phyloP scores from a whole-genome alignment of 768 basidiomycete species.

The Amanita polypyramis region DNA sequence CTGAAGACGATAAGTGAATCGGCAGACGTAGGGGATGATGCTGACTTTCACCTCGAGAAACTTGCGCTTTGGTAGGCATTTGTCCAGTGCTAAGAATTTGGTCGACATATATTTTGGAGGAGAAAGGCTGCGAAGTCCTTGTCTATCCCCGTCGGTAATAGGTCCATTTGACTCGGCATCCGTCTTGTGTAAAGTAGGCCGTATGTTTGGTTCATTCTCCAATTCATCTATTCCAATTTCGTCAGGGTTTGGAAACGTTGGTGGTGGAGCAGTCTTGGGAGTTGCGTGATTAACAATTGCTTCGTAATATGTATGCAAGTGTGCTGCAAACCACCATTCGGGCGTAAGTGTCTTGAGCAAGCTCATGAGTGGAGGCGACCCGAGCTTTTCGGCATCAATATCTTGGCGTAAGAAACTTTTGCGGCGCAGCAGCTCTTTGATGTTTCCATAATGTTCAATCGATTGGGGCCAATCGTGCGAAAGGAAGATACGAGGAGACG shows the following conservation, averaged over 20 bases:
- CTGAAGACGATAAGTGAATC: slow-evolving; percentile 25
- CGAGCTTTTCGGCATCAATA: slow-evolving; percentile 54
- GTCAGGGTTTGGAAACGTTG: slow-evolving; percentile 31
- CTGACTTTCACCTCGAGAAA: slow-evolving; percentile 61
- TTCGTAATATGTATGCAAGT: slow-evolving; percentile 82
- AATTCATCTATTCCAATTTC: slow-evolving; percentile 38
- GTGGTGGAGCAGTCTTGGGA: background rate
- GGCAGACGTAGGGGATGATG: background rate
- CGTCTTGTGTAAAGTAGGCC: background rate
- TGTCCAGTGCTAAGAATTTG: slow-evolving; percentile 83
- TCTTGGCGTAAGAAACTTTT: slow-evolving; percentile 76
- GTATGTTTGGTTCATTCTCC: slow-evolving; percentile 19
- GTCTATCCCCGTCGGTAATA: slow-evolving; percentile 35
- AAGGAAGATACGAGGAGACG: slow-evolving; percentile 65
- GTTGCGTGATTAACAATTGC: slow-evolving; percentile 44
- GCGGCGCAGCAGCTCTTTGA: slow-evolving; percentile 48
- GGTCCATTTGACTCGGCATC: background rate
- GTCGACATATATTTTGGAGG: slow-evolving; percentile 37
- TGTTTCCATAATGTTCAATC: slow-evolving; percentile 77
- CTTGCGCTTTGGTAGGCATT: slow-evolving; percentile 66
- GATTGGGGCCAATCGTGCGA: slow-evolving; percentile 95
- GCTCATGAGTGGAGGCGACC: slow-evolving; percentile 80
- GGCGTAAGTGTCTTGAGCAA: slow-evolving; percentile 67
- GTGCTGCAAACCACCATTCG: slow-evolving; percentile 87
- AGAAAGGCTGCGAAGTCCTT: slow-evolving; percentile 15